A percentile compares a stretch with the other conserved stretches of the same genome.
These are phyloP conservation scores for Penicilliopsis zonata DNA, from an alignment of 495 filamentous ascomycete species.

Conservation along the genomic window DNA sequence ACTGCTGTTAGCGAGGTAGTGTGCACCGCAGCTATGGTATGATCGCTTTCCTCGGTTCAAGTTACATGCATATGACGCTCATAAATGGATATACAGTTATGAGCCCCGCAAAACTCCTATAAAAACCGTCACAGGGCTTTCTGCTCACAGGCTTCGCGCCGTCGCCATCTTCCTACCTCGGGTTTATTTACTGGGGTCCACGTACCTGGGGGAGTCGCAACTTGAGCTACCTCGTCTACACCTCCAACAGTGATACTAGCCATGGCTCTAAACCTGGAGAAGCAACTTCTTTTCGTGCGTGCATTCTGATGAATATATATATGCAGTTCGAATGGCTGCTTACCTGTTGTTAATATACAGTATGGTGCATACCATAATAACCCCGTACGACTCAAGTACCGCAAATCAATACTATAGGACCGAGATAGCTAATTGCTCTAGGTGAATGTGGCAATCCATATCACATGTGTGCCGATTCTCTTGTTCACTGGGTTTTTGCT, in stretches of 20 bases:
- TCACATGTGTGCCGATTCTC: constrained; percentile 76
- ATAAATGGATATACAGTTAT: too few species aligned
- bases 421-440: constrained; percentile 14
- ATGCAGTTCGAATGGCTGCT: constrained; percentile 7
- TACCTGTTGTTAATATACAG: constrained; percentile 32
- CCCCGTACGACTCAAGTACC: constrained; percentile 39
- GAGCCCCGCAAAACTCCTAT: too few species aligned
- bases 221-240: constrained; percentile 1
- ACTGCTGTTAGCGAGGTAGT: too few species aligned
- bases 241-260: neutral
- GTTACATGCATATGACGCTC: too few species aligned
- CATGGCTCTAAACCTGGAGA: constrained; percentile 70
- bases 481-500: constrained; percentile 69
- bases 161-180: too few species aligned
- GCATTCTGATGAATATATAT: constrained; percentile 1
- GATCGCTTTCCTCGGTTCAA: too few species aligned
- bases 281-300: constrained; percentile 68
- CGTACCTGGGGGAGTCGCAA: too few species aligned
- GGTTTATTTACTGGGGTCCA: too few species aligned
- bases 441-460: constrained; percentile 82
- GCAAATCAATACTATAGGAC: constrained; percentile 1
- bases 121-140: too few species aligned
- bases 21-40: too few species aligned
- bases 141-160: too few species aligned
- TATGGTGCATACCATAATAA: constrained; percentile 95